Evolutionary conservation across 176 grass and related monocot genomes (phyloP).

Genomic region (Carex kokanica): DNA sequence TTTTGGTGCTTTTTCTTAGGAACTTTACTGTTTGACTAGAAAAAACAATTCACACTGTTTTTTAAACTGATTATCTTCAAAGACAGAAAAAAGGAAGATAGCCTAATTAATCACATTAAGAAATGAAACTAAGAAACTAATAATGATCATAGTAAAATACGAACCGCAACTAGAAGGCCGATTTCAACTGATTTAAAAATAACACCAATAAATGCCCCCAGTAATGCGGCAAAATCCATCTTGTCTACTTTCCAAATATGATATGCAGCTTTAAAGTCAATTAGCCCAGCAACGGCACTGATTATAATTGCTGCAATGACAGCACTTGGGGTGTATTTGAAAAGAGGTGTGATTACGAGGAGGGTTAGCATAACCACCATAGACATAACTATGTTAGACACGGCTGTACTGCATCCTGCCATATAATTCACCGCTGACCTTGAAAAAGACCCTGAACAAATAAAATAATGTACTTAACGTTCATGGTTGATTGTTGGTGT

Average conservation of each 20-base stretch:
- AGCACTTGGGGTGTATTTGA: slow-evolving; percentile 93
- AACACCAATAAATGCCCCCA: slow-evolving; percentile 87
- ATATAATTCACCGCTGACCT: slow-evolving; percentile 94
- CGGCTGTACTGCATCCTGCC: slow-evolving; percentile 72
- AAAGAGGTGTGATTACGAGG: slow-evolving; percentile 73
- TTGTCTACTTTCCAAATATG: slow-evolving; percentile 97
- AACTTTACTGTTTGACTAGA: background rate
- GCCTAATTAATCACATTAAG: background rate
- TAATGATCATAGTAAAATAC: background rate
- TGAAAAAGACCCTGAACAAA: slow-evolving; percentile 73
- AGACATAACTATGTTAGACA: slow-evolving; percentile 88
- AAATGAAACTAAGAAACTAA: background rate
- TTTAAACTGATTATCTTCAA: background rate
- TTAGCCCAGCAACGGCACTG: slow-evolving; percentile 53
- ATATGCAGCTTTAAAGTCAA: slow-evolving; percentile 62
- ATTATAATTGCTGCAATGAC: slow-evolving; percentile 90
- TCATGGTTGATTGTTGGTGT: background rate
- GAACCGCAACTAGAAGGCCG: slow-evolving; percentile 79
- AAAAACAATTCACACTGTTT: background rate
- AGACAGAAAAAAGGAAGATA: background rate
- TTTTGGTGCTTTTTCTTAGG: background rate
- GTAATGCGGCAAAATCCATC: slow-evolving; percentile 64
- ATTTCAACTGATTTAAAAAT: slow-evolving; percentile 80
- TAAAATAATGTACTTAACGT: slow-evolving; percentile 3
- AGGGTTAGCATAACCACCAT: slow-evolving; percentile 74